Base-by-base conservation (phyloP, 1,284 basidiomycete species). In the Pisolithus thermaeus region DNA sequence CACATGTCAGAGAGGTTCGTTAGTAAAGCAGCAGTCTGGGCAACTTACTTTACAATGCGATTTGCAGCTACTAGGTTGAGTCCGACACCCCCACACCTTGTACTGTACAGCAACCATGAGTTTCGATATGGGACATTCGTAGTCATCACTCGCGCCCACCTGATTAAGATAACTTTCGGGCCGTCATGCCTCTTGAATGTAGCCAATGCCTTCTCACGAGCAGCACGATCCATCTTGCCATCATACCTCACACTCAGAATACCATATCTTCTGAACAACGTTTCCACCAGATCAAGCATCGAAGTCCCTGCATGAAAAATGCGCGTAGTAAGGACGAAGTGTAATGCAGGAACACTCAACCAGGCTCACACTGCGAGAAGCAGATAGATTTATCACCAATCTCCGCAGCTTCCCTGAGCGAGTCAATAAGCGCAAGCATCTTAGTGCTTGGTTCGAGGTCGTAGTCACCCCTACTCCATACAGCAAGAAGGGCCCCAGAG, bases 71-170 rank as follows among this genome's bases (percentile, higher is more conserved):
- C 80, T 11, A 86, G 67, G 62, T 84, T 85, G 57, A 84, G 63
- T 0, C 84, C 84, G 37, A 86, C 84, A 52, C 83, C 83, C 40
- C 84, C 84, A 56, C 79, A 82, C 58, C 79, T 84, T 27, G 79
- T 81, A 57, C 82, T 84, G 54, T 39, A 32, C 32, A 25, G n/a
- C 42, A 35, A n/a, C 28, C 28, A 2, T 30, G 28, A 30, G 28
- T 30, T 30, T 30, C 28, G 30, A 28, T 44, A 7, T 36, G 40
- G 16, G 43, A 45, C 14, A 45, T 38, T 11, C 49, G 20, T n/a
- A n/a, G n/a, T n/a, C n/a, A n/a, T 22, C 3, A 32, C 8, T 43
- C 20, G 22, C 14, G n/a, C 62, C 36, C 56, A 79, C 80, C 80
- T 84, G 58, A 85, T 81, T 16, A 86, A 68, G 41, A 85, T 80